Evolutionary conservation across 345 rosid genomes (phyloP).

Genomic region (Crucihimalaya himalaica): DNA sequence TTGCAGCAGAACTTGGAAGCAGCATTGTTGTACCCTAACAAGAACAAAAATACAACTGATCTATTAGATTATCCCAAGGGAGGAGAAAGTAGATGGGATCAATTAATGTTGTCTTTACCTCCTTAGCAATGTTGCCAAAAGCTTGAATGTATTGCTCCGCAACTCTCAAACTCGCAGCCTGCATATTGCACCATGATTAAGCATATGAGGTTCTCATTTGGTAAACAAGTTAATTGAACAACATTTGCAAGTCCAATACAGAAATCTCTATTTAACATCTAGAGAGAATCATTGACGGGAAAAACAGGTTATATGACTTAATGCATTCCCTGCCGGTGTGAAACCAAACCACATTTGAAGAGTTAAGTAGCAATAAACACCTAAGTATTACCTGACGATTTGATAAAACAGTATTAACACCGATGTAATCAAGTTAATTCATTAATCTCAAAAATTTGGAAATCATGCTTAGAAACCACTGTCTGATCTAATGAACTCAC

Average conservation of each 20-base stretch:
- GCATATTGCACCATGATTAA: conserved; percentile 36
- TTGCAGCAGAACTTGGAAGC: conserved; percentile 72
- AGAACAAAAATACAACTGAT: background rate
- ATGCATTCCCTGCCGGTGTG: background rate
- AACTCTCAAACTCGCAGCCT: conserved; percentile 84
- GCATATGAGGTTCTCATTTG: background rate
- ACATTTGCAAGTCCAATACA: background rate
- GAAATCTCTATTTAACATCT: background rate
- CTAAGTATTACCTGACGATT: background rate
- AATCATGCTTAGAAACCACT: background rate
- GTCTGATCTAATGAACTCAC: conserved; percentile 43
- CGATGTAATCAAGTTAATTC: conserved; percentile 15
- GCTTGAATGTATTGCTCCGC: conserved; percentile 87
- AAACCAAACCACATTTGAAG: background rate
- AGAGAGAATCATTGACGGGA: background rate
- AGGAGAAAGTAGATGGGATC: background rate
- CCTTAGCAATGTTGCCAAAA: conserved; percentile 84
- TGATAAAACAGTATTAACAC: conserved; percentile 10
- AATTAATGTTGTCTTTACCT: conserved; percentile 49
- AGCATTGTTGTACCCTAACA: conserved; percentile 83
- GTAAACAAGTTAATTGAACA: background rate
- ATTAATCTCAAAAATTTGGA: background rate
- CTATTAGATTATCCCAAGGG: conserved; percentile 13
- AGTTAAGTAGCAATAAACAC: background rate
- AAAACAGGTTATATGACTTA: background rate